These are phyloP conservation scores for Podospora comata DNA, from an alignment of 495 filamentous ascomycete genomes.

Conservation along the genomic window DNA sequence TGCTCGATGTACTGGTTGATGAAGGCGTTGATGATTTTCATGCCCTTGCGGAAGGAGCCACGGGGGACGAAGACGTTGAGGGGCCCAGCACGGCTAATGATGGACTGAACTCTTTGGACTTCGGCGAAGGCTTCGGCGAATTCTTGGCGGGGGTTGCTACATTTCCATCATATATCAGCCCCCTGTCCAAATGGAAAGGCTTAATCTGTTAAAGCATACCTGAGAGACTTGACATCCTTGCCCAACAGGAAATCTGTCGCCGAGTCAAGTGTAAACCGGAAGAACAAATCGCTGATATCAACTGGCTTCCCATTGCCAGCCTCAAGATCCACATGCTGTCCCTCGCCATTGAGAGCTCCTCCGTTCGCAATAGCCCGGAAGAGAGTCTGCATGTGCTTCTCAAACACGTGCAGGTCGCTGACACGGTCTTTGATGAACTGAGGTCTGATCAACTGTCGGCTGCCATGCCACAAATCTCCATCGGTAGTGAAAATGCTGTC, in stretches of 20 bases:
- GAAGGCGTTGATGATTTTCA: constrained; percentile 70
- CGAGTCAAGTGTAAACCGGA: constrained; percentile 76
- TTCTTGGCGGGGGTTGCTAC: constrained; percentile 24
- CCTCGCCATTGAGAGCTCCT: constrained; percentile 45
- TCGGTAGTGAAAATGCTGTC: constrained; percentile 80
- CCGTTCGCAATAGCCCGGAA: constrained; percentile 56
- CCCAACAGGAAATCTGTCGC: constrained; percentile 88
- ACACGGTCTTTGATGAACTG: constrained; percentile 82
- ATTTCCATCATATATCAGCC: background rate
- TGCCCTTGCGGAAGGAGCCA: constrained; percentile 54
- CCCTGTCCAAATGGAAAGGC: constrained; percentile 2
- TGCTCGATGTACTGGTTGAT: constrained; percentile 70
- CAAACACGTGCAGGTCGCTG: constrained; percentile 74
- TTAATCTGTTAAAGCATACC: constrained; percentile 22
- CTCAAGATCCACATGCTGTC: constrained; percentile 44
- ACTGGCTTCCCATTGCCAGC: constrained; percentile 51
- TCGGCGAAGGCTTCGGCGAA: constrained; percentile 76
- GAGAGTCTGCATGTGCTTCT: constrained; percentile 68
- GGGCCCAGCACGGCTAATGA: constrained; percentile 56
- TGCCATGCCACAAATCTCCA: constrained; percentile 68
- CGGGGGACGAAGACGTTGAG: constrained; percentile 56
- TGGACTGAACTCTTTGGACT: constrained; percentile 65
- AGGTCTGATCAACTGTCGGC: constrained; percentile 73
- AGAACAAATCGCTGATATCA: constrained; percentile 70
- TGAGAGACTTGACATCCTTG: constrained; percentile 65